Percentiles rank a stretch among this genome's conserved stretches.
Evolutionary conservation across 441 rosid species (phyloP).

Genomic region (Melastoma candidum): DNA sequence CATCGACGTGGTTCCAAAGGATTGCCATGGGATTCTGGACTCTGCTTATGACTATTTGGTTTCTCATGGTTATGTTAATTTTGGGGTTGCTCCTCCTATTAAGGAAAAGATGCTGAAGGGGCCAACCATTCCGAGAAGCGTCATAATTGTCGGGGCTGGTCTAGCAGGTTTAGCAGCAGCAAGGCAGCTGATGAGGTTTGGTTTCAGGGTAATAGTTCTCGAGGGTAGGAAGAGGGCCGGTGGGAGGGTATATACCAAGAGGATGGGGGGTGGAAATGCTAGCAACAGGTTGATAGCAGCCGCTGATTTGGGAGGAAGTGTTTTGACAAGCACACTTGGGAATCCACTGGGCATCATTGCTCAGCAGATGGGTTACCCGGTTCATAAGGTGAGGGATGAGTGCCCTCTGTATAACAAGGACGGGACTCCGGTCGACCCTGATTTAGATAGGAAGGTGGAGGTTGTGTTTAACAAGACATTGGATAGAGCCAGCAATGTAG

Average conservation of each 20-base stretch:
- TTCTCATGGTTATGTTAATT: slow-evolving; percentile 67
- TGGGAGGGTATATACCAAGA: slow-evolving; percentile 87
- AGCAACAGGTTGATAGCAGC: slow-evolving; percentile 42
- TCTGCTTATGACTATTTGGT: slow-evolving; percentile 71
- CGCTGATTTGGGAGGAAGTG: slow-evolving; percentile 93
- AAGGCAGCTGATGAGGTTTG: slow-evolving; percentile 70
- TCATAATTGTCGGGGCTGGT: slow-evolving; percentile 78
- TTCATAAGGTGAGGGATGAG: slow-evolving; percentile 81
- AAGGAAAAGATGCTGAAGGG: slow-evolving; percentile 55
- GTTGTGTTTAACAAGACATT: slow-evolving; percentile 59
- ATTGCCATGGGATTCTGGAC: slow-evolving; percentile 54
- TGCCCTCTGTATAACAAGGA: slow-evolving; percentile 73
- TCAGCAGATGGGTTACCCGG: slow-evolving; percentile 55
- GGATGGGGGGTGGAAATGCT: slow-evolving; percentile 64
- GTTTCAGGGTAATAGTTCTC: slow-evolving; percentile 74
- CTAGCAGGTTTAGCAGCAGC: slow-evolving; percentile 84
- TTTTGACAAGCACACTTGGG: slow-evolving; percentile 79
- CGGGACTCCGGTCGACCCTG: slow-evolving; percentile 68
- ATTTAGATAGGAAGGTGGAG: slow-evolving; percentile 77
- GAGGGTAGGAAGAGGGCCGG: slow-evolving; percentile 91
- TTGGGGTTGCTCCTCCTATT: slow-evolving; percentile 65
- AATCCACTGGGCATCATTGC: slow-evolving; percentile 84
- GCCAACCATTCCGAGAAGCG: slow-evolving; percentile 27
- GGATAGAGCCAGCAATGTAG: slow-evolving; percentile 75
- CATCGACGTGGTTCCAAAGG: slow-evolving; percentile 49